These are phyloP conservation scores for Raphanus hybrid DNA, from an alignment of 441 rosid genomes.

Conservation along the genomic window DNA sequence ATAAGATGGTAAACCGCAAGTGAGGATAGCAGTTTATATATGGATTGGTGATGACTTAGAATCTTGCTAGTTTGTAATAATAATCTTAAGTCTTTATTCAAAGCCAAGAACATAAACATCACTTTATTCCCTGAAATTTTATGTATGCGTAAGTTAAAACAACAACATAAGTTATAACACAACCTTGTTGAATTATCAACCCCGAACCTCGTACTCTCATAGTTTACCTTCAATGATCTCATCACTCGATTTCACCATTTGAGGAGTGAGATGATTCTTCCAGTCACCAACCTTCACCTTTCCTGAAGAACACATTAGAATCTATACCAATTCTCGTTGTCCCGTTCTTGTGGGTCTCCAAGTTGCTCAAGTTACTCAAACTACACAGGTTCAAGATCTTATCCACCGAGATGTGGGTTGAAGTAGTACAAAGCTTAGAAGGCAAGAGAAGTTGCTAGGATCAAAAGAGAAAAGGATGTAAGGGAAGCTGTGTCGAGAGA, in stretches of 20 bases:
- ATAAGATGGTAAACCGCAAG: background rate
- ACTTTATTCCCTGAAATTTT: too few species aligned
- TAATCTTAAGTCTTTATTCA: too few species aligned
- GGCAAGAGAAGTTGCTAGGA: background rate
- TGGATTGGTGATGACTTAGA: background rate
- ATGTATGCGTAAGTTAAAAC: background rate
- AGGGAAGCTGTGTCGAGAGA: background rate
- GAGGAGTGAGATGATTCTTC: conserved; percentile 45
- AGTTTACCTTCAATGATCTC: conserved; percentile 45
- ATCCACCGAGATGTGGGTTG: conserved; percentile 28
- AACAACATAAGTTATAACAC: background rate
- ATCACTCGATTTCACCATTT: conserved; percentile 53
- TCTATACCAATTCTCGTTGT: conserved; percentile 40
- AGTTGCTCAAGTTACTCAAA: conserved; percentile 51
- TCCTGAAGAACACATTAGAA: conserved; percentile 47
- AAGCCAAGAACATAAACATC: too few species aligned
- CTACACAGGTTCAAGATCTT: conserved; percentile 55
- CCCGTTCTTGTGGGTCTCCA: conserved; percentile 56
- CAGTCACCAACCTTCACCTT: conserved; percentile 61
- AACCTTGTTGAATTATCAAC: conserved; percentile 29
- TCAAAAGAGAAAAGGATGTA: background rate
- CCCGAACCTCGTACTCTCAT: conserved; percentile 27
- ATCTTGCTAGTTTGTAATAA: background rate
- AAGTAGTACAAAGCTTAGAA: background rate
- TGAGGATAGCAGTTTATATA: background rate